Evolutionary conservation across 345 rosid species (phyloP).

Genomic region (Pistacia vera): DNA sequence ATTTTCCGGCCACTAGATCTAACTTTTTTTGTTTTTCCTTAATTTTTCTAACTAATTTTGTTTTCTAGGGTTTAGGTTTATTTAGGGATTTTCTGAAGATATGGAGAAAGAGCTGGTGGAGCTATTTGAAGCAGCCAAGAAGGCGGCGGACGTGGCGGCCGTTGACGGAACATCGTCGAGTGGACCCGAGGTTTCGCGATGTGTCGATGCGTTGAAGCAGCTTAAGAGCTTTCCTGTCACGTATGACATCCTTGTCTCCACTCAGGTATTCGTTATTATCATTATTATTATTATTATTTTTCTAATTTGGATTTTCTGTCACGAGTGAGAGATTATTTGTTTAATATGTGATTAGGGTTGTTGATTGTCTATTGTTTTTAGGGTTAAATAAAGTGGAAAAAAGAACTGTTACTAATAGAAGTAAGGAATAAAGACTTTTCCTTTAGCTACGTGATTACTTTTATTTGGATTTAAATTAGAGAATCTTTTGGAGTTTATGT

Average conservation of each 20-base stretch:
- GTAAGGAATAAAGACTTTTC: constrained; percentile 14
- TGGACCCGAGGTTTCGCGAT: constrained; percentile 71
- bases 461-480: background rate
- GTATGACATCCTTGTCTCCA: constrained; percentile 64
- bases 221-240: constrained; percentile 69
- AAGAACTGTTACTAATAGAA: background rate
- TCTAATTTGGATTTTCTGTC: background rate
- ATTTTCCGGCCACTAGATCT: background rate
- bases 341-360: background rate
- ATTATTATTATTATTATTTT: no score
- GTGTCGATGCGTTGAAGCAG: constrained; percentile 68
- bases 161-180: constrained; percentile 39
- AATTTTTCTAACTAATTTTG: background rate
- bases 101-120: constrained; percentile 86
- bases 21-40: background rate
- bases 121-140: constrained; percentile 84
- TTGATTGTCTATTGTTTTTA: background rate
- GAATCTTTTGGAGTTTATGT: constrained; percentile 1
- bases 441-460: background rate
- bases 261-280: constrained; percentile 72
- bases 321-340: background rate
- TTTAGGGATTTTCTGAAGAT: constrained; percentile 6
- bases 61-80: background rate
- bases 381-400: background rate
- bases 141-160: constrained; percentile 83